These are phyloP conservation scores for Solanum rostratum DNA, from an alignment of 257 asterid genomes.

Conservation along the genomic window DNA sequence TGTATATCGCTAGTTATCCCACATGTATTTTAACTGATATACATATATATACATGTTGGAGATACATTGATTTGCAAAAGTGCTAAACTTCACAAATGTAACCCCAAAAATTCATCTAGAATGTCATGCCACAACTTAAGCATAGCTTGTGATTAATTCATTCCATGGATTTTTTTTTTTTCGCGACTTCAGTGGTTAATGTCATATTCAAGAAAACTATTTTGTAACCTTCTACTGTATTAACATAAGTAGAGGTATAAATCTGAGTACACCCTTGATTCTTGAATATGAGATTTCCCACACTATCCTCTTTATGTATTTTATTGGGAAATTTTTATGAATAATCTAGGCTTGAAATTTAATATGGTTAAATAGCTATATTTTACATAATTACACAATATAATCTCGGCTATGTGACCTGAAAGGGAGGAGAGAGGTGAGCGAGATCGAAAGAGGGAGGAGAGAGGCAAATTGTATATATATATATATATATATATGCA, in stretches of 20 bases:
- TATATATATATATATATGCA: too few species aligned
- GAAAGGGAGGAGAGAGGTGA: too few species aligned
- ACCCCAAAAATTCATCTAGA: neutral
- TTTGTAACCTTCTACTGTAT: neutral
- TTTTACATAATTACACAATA: too few species aligned
- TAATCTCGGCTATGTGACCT: too few species aligned
- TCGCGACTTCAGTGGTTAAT: neutral
- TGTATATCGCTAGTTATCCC: neutral
- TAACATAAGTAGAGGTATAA: too few species aligned
- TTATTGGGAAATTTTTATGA: too few species aligned
- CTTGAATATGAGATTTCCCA: neutral
- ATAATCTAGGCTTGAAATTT: too few species aligned
- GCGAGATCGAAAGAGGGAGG: too few species aligned
- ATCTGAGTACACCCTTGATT: too few species aligned
- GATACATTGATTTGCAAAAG: neutral
- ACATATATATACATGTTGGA: neutral
- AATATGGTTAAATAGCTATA: too few species aligned
- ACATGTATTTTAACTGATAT: neutral
- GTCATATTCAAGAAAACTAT: neutral
- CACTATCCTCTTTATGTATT: neutral
- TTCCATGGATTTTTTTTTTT: too few species aligned
- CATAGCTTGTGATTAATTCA: neutral
- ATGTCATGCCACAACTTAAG: neutral
- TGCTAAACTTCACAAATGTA: neutral
- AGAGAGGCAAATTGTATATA: too few species aligned